These are phyloP conservation scores for Abelmoschus esculentus DNA, from an alignment of 345 rosid species.

Conservation along the genomic window DNA sequence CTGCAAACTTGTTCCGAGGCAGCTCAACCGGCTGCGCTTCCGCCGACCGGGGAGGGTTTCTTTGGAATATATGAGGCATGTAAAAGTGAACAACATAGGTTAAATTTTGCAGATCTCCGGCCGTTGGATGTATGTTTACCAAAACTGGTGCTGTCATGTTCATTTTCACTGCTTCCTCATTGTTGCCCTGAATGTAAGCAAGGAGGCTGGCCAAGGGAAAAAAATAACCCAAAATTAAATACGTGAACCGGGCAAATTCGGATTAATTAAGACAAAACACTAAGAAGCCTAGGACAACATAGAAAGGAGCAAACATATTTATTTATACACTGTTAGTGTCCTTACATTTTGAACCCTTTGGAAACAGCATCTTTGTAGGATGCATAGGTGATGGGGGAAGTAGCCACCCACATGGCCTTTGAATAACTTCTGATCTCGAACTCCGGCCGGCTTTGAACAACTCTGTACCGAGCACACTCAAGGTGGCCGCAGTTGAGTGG, in stretches of 20 bases:
- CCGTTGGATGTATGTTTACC: slow-evolving; percentile 15
- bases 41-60: slow-evolving; percentile 7
- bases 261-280: too few species aligned
- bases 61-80: slow-evolving; percentile 15
- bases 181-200: slow-evolving; percentile 24
- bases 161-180: slow-evolving; percentile 14
- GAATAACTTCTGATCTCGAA: slow-evolving; percentile 9
- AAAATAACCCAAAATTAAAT: not conserved
- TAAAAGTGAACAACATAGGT: slow-evolving; percentile 20
- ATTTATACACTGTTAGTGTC: not conserved
- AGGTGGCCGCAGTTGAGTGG: not conserved
- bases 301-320: not conserved
- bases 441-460: slow-evolving; percentile 5
- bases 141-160: slow-evolving; percentile 26
- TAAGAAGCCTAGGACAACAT: too few species aligned
- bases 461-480: slow-evolving; percentile 4
- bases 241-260: too few species aligned
- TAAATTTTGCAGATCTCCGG: not conserved
- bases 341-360: slow-evolving; percentile 17
- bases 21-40: slow-evolving; percentile 5
- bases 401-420: slow-evolving; percentile 4
- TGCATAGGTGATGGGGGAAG: slow-evolving; percentile 2
- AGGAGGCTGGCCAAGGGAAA: slow-evolving; percentile 9
- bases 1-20: slow-evolving; percentile 10
- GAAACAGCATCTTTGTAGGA: slow-evolving; percentile 7